Percentiles rank a stretch among this genome's conserved stretches.
Conservation (phyloP, 2,329 filamentous ascomycete genomes). For the Claviceps quebecensis region DNA sequence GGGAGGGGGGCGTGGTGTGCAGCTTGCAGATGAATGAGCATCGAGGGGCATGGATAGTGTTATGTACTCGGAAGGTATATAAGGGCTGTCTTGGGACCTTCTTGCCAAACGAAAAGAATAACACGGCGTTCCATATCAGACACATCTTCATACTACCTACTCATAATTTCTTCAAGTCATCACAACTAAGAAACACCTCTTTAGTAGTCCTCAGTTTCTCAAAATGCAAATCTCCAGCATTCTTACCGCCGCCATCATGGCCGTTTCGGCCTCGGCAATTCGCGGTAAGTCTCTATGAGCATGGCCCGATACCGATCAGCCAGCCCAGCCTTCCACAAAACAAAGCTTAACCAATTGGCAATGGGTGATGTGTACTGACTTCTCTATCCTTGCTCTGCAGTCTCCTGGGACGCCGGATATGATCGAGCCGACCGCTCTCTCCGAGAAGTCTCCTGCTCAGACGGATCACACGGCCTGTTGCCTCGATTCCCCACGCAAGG, state of each 20-base stretch:
- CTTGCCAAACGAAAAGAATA: too few species aligned
- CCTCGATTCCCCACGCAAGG: conserved; percentile 46
- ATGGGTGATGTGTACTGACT: neutral
- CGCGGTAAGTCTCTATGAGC: neutral
- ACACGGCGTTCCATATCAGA: too few species aligned
- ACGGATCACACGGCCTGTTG: conserved; percentile 52
- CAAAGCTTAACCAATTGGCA: too few species aligned
- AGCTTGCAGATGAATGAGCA: too few species aligned
- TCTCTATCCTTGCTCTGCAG: conserved; percentile 16
- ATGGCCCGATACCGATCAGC: neutral
- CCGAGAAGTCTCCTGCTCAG: conserved; percentile 47
- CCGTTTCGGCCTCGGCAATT: conserved; percentile 17
- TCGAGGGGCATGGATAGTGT: too few species aligned
- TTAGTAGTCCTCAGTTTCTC: neutral
- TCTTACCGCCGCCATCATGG: conserved; percentile 22
- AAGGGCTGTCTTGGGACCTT: too few species aligned
- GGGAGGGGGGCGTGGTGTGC: too few species aligned
- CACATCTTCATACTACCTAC: too few species aligned
- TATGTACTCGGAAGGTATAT: too few species aligned
- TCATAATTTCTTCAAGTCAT: too few species aligned
- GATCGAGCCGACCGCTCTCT: conserved; percentile 45
- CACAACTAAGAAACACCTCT: neutral
- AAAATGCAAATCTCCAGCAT: conserved; percentile 29
- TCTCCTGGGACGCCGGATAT: conserved; percentile 62
- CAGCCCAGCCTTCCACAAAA: neutral